Percentiles rank a stretch among this genome's conserved stretches.
These are phyloP conservation scores for Blepharisma undulans DNA, from an alignment of 169 alveolate species.

Conservation along the genomic window DNA sequence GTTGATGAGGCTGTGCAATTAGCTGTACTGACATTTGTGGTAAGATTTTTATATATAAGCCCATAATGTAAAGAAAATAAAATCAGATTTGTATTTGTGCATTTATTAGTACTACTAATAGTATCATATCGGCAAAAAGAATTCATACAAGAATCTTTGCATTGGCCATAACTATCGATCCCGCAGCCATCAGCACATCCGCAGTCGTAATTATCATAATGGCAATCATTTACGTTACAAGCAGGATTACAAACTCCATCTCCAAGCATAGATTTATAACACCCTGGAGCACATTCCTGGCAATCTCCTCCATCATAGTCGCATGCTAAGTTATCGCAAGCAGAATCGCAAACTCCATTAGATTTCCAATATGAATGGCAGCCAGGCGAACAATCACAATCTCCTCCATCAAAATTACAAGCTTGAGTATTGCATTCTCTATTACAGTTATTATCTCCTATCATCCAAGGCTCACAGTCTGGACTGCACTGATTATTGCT, in stretches of 20 bases:
- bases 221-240: neutral
- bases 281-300: neutral
- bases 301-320: conserved; percentile 17
- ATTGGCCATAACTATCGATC: neutral
- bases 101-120: neutral
- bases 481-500: neutral
- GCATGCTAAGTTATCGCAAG: conserved; percentile 8
- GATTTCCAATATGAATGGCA: neutral
- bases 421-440: neutral
- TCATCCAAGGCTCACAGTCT: neutral
- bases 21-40: neutral
- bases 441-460: neutral
- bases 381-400: neutral
- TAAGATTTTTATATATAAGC: neutral
- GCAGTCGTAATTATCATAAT: conserved; percentile 6
- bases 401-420: neutral
- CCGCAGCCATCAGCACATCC: neutral
- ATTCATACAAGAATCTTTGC: neutral
- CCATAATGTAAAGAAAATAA: neutral
- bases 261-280: neutral
- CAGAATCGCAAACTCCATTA: conserved; percentile 3
- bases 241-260: conserved; percentile 6
- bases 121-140: conserved; percentile 7
- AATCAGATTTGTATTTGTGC: neutral
- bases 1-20: neutral